Evolutionary conservation across 306 rosid species (phyloP), one percentile per base, ranked within the genome.

Genomic region (Begonia fuchsioides): DNA sequence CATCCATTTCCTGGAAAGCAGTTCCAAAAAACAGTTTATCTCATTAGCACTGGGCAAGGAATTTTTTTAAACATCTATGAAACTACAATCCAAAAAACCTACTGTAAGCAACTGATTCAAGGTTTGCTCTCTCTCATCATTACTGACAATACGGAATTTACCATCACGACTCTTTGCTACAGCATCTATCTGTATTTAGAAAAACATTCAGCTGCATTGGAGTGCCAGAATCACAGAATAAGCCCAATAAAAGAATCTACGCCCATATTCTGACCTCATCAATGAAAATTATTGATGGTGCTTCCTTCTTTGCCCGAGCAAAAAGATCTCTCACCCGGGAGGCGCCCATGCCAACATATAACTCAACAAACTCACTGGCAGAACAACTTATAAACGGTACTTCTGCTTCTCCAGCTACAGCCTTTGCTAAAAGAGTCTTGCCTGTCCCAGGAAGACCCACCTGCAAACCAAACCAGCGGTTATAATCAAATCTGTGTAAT

Each of bases 361-460:
- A 72, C 74, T 90, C 98, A 32, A 90, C 98, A 62, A 90, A 90
- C 75, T 90, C 98, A 69, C 98, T 90, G 17, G 98, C 98, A 48
- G 98, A 90, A 71, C 98, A 90, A 61, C 94, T 90, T 63, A 85
- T 71, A 62, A 90, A 90, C 49, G 98, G 98, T 17, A 90, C 98
- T 49, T 90, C 98, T 62, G 98, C 98, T 65, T 90, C 98, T 55
- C 95, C 94, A 26, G 98, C 98, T 45, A 90, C 95, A 56, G 94
- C 98, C 81, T 90, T 85, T 39, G 98, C 98, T 38, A 90, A 87
- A 71, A 90, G 94, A 56, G 98, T 90, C 83, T 90, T 90, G 43
- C 98, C 98, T 54, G 98, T 90, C 72, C 98, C 98, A 57, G 98
- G 98, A 69, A 85, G 98, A 77, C 98, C 98, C 61, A 90, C 96